Base-by-base conservation (phyloP, 2,329 filamentous ascomycete species). In the Rhynchosporium secalis region DNA sequence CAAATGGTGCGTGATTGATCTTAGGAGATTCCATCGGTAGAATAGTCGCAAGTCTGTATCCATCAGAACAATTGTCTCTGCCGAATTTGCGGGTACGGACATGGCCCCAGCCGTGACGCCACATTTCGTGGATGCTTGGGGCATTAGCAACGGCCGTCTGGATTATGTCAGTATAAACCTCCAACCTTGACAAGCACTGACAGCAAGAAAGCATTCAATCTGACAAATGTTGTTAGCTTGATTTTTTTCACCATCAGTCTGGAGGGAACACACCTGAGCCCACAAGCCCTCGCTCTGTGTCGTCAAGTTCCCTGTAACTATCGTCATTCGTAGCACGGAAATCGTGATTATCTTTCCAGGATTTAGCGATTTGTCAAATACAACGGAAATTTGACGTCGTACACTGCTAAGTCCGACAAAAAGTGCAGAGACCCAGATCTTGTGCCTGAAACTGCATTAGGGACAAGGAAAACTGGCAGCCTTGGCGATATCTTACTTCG, bases 81-180 rank as follows among this genome's bases (percentile, higher is more conserved):
- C 61, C 60, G 10, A 68, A 67, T 33, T 49, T 61, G 10, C 57
- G 36, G 48, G 55, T 65, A 3, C 58, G 38, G 10, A 64, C 58
- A 40, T 69, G 65, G 31, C 45, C 52, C 38, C 59, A 62, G 4
- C 48, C 57, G 12, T 68, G 66, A 4, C 65, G 61, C 60, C 64
- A 72, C 13, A 71, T 48, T 4, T 61, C 63, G 36, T 69, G 64
- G 41, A 72, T 15, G 12, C 71, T 62, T 1, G 69, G 69, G 9
- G 66, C 65, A 52, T 72, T 72, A 15, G 65, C 69, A 4, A 71
- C 60, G 0, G 68, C 20, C 4, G 68, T 67, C 66, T 69, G 36
- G 20, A 45, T 26, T 36, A 1, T 29, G 41, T 56, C 2, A 63
- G 61, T 36, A 15, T 49, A 2, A 31, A 15, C 36, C n/a, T 41